phyloP scores from a whole-genome alignment of 2,329 filamentous ascomycete species.

The Paracoccidioides lutzii region DNA sequence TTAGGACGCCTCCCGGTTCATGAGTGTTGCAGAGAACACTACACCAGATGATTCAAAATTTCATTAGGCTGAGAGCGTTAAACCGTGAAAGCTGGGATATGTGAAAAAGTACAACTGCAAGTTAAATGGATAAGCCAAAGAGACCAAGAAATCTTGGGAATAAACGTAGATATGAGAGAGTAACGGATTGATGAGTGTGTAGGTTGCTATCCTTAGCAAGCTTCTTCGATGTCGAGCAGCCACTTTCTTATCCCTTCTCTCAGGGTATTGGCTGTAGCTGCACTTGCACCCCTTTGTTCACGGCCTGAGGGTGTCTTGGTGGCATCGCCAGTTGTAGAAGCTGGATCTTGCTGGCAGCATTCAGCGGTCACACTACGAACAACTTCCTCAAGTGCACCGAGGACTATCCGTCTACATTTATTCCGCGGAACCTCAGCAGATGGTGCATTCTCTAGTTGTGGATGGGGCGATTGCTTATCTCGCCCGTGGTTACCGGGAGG shows the following conservation, averaged over 20 bases:
- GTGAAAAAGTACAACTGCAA: background rate
- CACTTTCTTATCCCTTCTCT: constrained; percentile 45
- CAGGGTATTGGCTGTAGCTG: constrained; percentile 37
- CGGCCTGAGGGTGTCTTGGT: constrained; percentile 17
- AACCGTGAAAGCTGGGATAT: background rate
- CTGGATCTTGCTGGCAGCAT: constrained; percentile 29
- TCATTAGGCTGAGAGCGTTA: background rate
- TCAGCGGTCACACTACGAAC: constrained; percentile 42
- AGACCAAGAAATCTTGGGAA: background rate
- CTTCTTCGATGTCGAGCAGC: constrained; percentile 39
- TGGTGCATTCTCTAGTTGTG: constrained; percentile 15
- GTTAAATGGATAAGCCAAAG: background rate
- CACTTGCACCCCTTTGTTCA: constrained; percentile 21
- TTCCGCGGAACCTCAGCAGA: constrained; percentile 35
- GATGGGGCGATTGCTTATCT: constrained; percentile 11
- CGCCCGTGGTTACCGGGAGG: constrained; percentile 13
- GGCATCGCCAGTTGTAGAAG: constrained; percentile 17
- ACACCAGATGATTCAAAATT: background rate
- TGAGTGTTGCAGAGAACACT: background rate
- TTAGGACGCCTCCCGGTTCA: background rate
- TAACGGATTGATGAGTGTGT: too few relatives aligned
- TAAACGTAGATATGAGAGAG: background rate
- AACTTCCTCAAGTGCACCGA: constrained; percentile 45
- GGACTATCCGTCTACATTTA: constrained; percentile 42
- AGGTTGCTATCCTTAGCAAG: constrained; percentile 18